phyloP scores from a whole-genome alignment of 495 filamentous ascomycete genomes.

The Zalerion maritima region DNA sequence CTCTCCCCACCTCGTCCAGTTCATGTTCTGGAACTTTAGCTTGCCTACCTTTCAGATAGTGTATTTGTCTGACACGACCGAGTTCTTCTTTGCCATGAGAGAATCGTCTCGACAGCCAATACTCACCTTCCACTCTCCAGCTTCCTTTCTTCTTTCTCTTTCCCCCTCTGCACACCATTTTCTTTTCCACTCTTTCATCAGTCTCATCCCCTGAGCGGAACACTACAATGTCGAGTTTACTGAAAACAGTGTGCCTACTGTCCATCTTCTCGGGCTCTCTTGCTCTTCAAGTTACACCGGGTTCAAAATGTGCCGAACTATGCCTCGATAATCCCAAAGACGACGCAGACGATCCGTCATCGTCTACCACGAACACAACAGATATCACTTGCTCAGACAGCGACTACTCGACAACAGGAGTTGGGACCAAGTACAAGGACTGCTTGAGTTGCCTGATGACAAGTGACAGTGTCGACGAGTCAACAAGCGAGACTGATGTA shows the following conservation, averaged over 20 bases:
- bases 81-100: slow-evolving; percentile 11
- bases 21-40: too few species aligned
- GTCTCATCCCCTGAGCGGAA: background rate
- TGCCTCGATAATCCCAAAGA: slow-evolving; percentile 25
- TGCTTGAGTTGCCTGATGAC: slow-evolving; percentile 45
- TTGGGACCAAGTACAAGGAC: slow-evolving; percentile 37
- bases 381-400: slow-evolving; percentile 43
- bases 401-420: slow-evolving; percentile 25
- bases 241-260: slow-evolving; percentile 5
- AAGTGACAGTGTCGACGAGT: slow-evolving; percentile 34
- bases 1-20: too few species aligned
- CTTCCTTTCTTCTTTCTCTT: slow-evolving; percentile 2
- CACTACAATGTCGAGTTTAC: too few species aligned
- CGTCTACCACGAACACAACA: slow-evolving; percentile 29
- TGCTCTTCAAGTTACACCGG: slow-evolving; percentile 25
- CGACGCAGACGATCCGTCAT: slow-evolving; percentile 8
- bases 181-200: slow-evolving; percentile 4
- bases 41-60: too few species aligned
- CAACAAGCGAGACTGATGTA: slow-evolving; percentile 40
- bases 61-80: too few species aligned
- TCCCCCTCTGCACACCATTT: slow-evolving; percentile 7
- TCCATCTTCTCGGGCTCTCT: slow-evolving; percentile 6
- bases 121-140: slow-evolving; percentile 2
- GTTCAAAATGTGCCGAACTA: slow-evolving; percentile 37
- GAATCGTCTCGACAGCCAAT: slow-evolving; percentile 5